Evolutionary conservation across 331 rosid species (phyloP), one percentile per base, ranked within the genome.

Genomic region (Quercus phellos): DNA sequence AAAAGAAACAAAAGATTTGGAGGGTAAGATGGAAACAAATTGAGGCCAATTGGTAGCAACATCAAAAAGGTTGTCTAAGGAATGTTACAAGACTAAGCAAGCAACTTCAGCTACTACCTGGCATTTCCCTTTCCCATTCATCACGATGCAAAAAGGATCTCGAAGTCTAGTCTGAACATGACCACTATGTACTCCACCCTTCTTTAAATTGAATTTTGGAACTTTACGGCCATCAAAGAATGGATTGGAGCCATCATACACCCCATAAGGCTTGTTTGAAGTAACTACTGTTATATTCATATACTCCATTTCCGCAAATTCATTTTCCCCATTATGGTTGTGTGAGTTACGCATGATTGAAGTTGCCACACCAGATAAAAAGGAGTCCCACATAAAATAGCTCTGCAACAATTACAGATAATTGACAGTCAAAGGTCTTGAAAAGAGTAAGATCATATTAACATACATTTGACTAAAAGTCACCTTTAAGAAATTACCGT

Each of bases 301-400:
- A 64, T 90, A 93, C 79, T 86, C 87, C 97, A 95, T 86, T 43
- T 87, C 88, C 19, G 99, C 91, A 88, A 92, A 92, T 78, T 91
- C 99, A 86, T 95, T 95, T 73, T 87, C 84, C 0, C 89, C 90
- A 3, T 80, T 18, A 17, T 51, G 53, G 19, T 74, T 80, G 19
- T 63, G 75, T 24, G 90, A 71, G 80, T 90, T 92, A 21, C 84
- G 88, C 97, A 95, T 92, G 87, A 83, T 90, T 56, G 98, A 93
- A 59, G 79, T 60, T 32, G 99, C 99, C 78, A 95, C 90, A 32
- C 98, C 96, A 81, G 90, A 74, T 69, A 92, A 73, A 72, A 93
- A 92, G 19, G 97, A 87, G 77, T 95, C 99, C 99, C 98, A 95
- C 96, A 93, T 90, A 80, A 87, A 95, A 80, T 93, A 95, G 82